Base-by-base conservation (phyloP, 2,329 filamentous ascomycete genomes). In the Rhynchosporium secalis region DNA sequence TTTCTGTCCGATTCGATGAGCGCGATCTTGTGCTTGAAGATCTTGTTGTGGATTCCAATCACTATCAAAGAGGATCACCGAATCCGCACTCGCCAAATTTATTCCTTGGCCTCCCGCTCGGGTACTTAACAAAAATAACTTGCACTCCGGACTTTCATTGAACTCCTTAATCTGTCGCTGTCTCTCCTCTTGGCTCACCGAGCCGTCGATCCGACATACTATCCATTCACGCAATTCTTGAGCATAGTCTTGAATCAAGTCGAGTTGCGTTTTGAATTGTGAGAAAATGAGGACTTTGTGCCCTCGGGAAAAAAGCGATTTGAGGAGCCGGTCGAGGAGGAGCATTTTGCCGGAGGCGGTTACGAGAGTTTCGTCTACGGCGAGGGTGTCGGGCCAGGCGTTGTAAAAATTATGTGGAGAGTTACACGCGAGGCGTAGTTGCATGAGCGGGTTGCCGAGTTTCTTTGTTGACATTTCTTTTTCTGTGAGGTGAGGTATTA, bases 1-100 rank as follows among this genome's bases (percentile, higher is more conserved):
- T 0, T 88, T 96, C 75, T 99, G 95, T 0, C 95, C 95, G 66
- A 99, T 98, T 12, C 95, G 86, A 73, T 99, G 95, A 0, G 91
- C 92, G 4, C 95, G 91, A 72, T 99, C 95, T 76, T 98, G 95
- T 0, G 95, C 95, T 73, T 99, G 95, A 0, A 99, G 81, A 75
- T 99, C 95, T 73, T 97, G 94, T 74, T 99, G 95, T 0, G 95
- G 95, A 70, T 99, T 99, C 87, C 94, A 97, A 71, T 96, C 85
- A 2, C 82, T 86, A 75, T 98, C 94, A 69, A 95, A 98, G 0
- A 98, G 80, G 51, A 98, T 89, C 10, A 97, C 94, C 0, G 94
- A 97, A 70, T 98, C 94, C 0, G 94, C 94, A 0, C 88, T 88
- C 0, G 91, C 91, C 0, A 98, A 86, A 71, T 97, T 98, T 80